Evolutionary conservation across 2,329 filamentous ascomycete genomes (phyloP).

Genomic region (Aspergillus ochraceus): DNA sequence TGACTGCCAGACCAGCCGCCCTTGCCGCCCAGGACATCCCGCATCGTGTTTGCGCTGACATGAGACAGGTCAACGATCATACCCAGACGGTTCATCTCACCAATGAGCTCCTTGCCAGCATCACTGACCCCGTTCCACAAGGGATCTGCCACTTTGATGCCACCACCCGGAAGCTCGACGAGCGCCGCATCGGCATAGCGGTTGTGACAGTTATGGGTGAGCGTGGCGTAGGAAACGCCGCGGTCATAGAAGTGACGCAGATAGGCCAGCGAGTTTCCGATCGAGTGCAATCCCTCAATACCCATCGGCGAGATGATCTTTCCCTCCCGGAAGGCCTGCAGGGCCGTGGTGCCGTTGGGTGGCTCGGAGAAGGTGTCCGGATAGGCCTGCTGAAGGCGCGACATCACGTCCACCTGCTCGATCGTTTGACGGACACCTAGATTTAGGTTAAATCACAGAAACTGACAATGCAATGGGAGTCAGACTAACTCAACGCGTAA

Average conservation of each 20-base stretch:
- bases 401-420: slow-evolving; percentile 39
- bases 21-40: slow-evolving; percentile 68
- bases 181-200: slow-evolving; percentile 82
- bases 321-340: slow-evolving; percentile 59
- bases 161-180: slow-evolving; percentile 34
- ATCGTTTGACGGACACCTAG: slow-evolving; percentile 34
- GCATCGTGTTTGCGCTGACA: slow-evolving; percentile 76
- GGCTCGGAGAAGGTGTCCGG: slow-evolving; percentile 54
- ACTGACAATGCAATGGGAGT: neutral
- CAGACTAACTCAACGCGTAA: slow-evolving; percentile 63
- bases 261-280: slow-evolving; percentile 71
- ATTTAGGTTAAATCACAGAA: neutral
- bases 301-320: slow-evolving; percentile 76
- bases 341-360: slow-evolving; percentile 60
- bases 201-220: slow-evolving; percentile 95
- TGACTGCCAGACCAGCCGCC: slow-evolving; percentile 68
- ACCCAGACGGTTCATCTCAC: slow-evolving; percentile 91
- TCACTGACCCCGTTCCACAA: slow-evolving; percentile 66
- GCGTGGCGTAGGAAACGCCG: slow-evolving; percentile 81
- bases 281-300: slow-evolving; percentile 88
- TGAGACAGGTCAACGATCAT: slow-evolving; percentile 93
- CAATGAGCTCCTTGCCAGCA: slow-evolving; percentile 66
- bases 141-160: slow-evolving; percentile 39
- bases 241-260: slow-evolving; percentile 73
- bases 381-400: slow-evolving; percentile 34